Percentiles rank a stretch among this genome's conserved stretches.
Evolutionary conservation across 225 moss, liverwort and hornwort species (phyloP).

Genomic region (Sphagnum tenellum): DNA sequence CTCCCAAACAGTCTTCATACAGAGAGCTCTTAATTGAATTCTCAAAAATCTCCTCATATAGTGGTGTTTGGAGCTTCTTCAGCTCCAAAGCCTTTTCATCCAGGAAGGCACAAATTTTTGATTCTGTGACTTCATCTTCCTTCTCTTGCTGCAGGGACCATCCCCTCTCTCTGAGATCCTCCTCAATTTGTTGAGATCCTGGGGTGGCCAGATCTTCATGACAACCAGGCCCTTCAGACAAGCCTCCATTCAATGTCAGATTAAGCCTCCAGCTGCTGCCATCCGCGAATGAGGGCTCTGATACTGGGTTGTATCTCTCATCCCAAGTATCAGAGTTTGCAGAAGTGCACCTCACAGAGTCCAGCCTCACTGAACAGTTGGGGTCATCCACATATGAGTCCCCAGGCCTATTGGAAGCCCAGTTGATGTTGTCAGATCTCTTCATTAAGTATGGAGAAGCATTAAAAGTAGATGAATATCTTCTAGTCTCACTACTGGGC

Average conservation of each 20-base stretch:
- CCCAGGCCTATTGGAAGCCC: neutral
- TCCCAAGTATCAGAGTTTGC: neutral
- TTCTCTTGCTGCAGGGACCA: constrained; percentile 15
- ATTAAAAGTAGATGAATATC: too few species aligned
- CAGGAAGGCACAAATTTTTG: constrained; percentile 40
- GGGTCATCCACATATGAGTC: neutral
- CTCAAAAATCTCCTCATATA: constrained; percentile 31
- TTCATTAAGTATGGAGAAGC: too few species aligned
- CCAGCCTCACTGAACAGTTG: too few species aligned
- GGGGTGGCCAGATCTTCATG: constrained; percentile 4
- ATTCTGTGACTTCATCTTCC: constrained; percentile 44
- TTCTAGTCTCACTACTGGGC: too few species aligned
- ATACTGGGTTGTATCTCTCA: constrained; percentile 43
- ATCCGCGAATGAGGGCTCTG: constrained; percentile 23
- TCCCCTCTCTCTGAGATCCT: constrained; percentile 9
- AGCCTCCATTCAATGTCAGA: neutral
- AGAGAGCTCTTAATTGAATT: neutral
- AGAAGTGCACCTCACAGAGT: too few species aligned
- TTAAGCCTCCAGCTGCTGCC: constrained; percentile 4
- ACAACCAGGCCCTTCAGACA: neutral
- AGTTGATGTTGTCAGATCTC: too few species aligned
- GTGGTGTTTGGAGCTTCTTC: constrained; percentile 37
- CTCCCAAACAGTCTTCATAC: constrained; percentile 23
- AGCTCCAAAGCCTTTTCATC: constrained; percentile 47
- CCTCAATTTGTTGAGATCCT: constrained; percentile 3